Percentiles rank a stretch among this genome's conserved stretches.
Evolutionary conservation across 306 rosid species (phyloP).

Genomic region (Glycine soja): DNA sequence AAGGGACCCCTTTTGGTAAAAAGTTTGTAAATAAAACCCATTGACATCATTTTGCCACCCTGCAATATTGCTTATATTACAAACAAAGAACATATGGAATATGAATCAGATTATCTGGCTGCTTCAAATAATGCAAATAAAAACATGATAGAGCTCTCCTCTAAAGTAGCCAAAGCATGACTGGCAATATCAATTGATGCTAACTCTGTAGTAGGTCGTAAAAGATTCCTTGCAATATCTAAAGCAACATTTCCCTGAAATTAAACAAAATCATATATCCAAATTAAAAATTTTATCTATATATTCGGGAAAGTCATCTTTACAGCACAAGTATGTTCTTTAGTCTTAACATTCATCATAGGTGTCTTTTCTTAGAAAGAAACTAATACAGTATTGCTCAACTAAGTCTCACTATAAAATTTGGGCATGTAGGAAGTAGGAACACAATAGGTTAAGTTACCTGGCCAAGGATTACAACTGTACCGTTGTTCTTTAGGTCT

Average conservation of each 20-base stretch:
- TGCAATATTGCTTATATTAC: too few relatives aligned
- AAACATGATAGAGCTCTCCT: too few relatives aligned
- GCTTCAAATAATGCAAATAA: too few relatives aligned
- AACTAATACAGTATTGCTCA: conserved; percentile 16
- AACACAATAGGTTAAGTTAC: conserved; percentile 52
- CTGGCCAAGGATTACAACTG: conserved; percentile 96
- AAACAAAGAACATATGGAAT: too few relatives aligned
- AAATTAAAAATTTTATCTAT: conserved; percentile 2
- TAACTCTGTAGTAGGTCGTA: conserved; percentile 76
- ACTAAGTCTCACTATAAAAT: not conserved
- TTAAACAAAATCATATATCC: conserved; percentile 35
- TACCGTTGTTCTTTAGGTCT: conserved; percentile 73
- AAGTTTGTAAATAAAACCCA: too few relatives aligned
- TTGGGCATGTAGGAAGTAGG: conserved; percentile 6
- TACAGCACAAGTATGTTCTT: not conserved
- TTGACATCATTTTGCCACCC: too few relatives aligned
- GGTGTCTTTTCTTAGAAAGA: conserved; percentile 17
- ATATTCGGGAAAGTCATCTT: conserved; percentile 3
- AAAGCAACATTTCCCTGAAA: conserved; percentile 97
- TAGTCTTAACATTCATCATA: not conserved
- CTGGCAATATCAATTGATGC: conserved; percentile 83
- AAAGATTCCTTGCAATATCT: conserved; percentile 87
- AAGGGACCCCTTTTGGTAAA: too few relatives aligned
- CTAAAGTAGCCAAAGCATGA: conserved; percentile 86
- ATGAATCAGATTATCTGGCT: too few relatives aligned